Evolutionary conservation across 2,329 filamentous ascomycete genomes (phyloP), one percentile per base, ranked within the genome.

Genomic region (Exophiala viscosa): DNA sequence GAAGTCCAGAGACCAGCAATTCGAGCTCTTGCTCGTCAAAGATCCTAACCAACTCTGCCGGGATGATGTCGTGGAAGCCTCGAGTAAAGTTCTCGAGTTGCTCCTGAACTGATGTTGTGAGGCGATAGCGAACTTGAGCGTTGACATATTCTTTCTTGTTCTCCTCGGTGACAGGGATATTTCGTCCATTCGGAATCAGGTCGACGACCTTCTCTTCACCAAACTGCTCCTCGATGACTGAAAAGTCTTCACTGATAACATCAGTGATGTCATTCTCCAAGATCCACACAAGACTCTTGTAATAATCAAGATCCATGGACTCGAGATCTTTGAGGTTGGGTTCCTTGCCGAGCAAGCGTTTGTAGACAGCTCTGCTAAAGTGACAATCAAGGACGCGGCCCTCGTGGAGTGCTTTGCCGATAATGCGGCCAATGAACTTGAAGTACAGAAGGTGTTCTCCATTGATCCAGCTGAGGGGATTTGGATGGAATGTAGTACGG

Each of bases 261-360:
- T 97, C 93, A 3, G 91, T 96, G 63, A 99, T 99, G 67, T 99
- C 92, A 65, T 99, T 97, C 68, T 96, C 89, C 52, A 97, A 79
- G 85, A 99, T 97, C 95, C 95, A 99, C 55, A 93, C 84, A 17
- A 99, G 80, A 11, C 92, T 97, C 71, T 97, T 99, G 82, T 97
- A 96, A 75, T 99, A 99, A 65, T 99, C 92, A 3, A 95, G 85
- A 69, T 99, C 93, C 57, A 99, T 87, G 17, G 91, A 96, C 71
- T 99, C 93, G 90, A 99, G 97, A 66, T 99, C 93, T 76, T 99
- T 99, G 71, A 99, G 87, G 7, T 91, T 96, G 36, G 97, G 92
- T 3, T 89, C 84, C 69, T 95, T 95, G 67, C 93, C 89, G 23
- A 99, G 82, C 60, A 99, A 96, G 62, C 90, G 87, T 76, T 97